These are phyloP conservation scores for Lasiosphaeria ovina DNA, from an alignment of 495 filamentous ascomycete species.

Conservation along the genomic window DNA sequence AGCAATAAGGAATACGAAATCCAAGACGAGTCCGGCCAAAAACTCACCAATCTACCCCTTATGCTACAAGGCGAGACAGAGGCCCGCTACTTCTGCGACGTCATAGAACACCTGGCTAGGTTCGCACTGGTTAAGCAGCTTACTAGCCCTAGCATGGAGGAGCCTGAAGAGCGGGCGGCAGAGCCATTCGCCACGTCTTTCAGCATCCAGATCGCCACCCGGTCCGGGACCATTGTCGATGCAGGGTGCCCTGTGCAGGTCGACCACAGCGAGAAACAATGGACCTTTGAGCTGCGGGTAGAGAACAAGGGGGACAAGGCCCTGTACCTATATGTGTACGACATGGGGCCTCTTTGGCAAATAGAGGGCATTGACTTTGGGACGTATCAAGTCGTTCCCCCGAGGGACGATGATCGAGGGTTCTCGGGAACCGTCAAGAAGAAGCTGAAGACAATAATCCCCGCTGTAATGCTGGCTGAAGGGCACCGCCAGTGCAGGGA, in stretches of 20 bases:
- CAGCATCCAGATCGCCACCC: not conserved
- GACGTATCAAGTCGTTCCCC: not conserved
- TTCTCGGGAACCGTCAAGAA: not conserved
- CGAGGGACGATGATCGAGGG: not conserved
- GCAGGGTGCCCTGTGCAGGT: not conserved
- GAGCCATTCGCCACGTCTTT: not conserved
- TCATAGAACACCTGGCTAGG: slow-evolving; percentile 10
- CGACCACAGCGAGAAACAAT: not conserved
- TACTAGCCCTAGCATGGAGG: not conserved
- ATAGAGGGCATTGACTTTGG: not conserved
- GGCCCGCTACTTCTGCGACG: not conserved
- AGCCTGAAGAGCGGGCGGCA: not conserved
- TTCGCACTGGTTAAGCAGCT: slow-evolving; percentile 2
- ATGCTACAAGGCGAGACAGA: not conserved
- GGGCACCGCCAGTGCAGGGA: slow-evolving; percentile 3
- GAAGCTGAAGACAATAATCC: not conserved
- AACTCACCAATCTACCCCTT: slow-evolving; percentile 1
- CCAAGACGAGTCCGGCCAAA: not conserved
- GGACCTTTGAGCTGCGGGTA: not conserved
- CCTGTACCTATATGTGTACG: slow-evolving; percentile 2
- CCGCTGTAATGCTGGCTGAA: not conserved
- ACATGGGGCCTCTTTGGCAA: not conserved
- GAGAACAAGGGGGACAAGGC: not conserved
- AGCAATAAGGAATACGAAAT: slow-evolving; percentile 9
- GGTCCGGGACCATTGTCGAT: not conserved